These are phyloP conservation scores for Seiridium cupressi DNA, from an alignment of 2,329 filamentous ascomycete species.

Conservation along the genomic window DNA sequence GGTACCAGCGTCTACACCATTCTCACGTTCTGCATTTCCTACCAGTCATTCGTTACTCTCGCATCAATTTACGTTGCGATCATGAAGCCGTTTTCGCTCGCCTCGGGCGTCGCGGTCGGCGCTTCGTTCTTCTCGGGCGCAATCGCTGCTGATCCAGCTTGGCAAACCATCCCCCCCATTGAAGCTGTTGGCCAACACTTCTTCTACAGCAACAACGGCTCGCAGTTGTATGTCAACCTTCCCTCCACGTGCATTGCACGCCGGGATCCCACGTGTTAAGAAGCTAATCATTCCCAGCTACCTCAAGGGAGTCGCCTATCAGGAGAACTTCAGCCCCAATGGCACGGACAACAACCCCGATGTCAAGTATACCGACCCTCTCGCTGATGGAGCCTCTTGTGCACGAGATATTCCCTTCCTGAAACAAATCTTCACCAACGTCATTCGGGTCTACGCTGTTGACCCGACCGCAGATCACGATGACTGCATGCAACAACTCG, in stretches of 20 bases:
- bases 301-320: conserved; percentile 94
- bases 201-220: conserved; percentile 55
- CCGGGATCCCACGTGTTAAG: not conserved
- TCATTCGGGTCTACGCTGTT: conserved; percentile 92
- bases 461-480: conserved; percentile 77
- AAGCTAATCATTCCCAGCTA: conserved; percentile 38
- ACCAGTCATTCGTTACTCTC: conserved; percentile 4
- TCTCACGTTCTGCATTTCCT: not conserved
- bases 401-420: conserved; percentile 84
- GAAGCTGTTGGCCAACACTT: conserved; percentile 30
- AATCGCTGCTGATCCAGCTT: conserved; percentile 22
- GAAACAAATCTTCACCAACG: conserved; percentile 78
- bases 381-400: conserved; percentile 70
- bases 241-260: not conserved
- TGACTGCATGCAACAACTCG: conserved; percentile 79
- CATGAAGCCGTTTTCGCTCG: conserved; percentile 24
- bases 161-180: conserved; percentile 27
- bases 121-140: conserved; percentile 22
- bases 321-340: conserved; percentile 67
- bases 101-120: conserved; percentile 20
- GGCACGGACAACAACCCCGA: conserved; percentile 35
- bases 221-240: conserved; percentile 57
- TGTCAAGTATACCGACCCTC: conserved; percentile 74
- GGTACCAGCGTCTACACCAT: not conserved
- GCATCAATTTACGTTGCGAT: conserved; percentile 5